A percentile compares a stretch with the other conserved stretches of the same genome.
These are phyloP conservation scores for Thermothelomyces thermophilus DNA, from an alignment of 2,329 filamentous ascomycete genomes.

Conservation along the genomic window DNA sequence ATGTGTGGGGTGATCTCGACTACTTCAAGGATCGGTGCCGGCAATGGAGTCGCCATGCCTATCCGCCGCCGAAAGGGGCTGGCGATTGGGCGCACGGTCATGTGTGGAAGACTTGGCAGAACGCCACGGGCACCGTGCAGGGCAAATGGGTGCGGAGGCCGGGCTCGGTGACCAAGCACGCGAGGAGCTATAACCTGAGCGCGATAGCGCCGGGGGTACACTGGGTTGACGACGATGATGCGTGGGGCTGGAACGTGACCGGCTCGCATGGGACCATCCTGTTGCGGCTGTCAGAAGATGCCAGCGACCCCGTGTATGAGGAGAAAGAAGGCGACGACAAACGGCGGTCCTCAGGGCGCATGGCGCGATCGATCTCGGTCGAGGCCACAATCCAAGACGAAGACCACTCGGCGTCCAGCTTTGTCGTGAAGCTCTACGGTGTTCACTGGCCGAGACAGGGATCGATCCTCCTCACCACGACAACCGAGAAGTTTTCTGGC, in stretches of 20 bases:
- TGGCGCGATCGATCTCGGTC: slow-evolving; percentile 62
- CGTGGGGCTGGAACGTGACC: slow-evolving; percentile 77
- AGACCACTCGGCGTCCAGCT: slow-evolving; percentile 62
- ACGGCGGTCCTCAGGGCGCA: slow-evolving; percentile 38
- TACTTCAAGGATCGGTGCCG: slow-evolving; percentile 59
- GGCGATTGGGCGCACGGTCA: slow-evolving; percentile 29
- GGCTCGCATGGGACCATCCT: slow-evolving; percentile 62
- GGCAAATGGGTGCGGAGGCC: slow-evolving; percentile 66
- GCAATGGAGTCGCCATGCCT: slow-evolving; percentile 51
- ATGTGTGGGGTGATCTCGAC: slow-evolving; percentile 69
- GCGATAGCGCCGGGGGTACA: slow-evolving; percentile 57
- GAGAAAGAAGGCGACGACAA: slow-evolving; percentile 32
- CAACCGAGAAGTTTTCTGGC: slow-evolving; percentile 89
- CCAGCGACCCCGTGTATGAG: slow-evolving; percentile 38
- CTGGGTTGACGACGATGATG: slow-evolving; percentile 52
- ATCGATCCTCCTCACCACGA: slow-evolving; percentile 73
- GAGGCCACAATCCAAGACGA: slow-evolving; percentile 67
- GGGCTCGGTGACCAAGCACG: slow-evolving; percentile 40
- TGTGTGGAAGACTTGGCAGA: slow-evolving; percentile 57
- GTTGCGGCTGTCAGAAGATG: slow-evolving; percentile 57
- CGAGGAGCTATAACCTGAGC: slow-evolving; percentile 55
- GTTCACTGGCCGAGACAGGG: slow-evolving; percentile 82
- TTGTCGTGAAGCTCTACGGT: slow-evolving; percentile 75
- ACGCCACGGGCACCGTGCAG: slow-evolving; percentile 68
- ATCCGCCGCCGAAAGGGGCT: slow-evolving; percentile 27